Evolutionary conservation across 2,329 filamentous ascomycete species (phyloP), one percentile per base, ranked within the genome.

Genomic region (Ascochyta clinopodiicola): DNA sequence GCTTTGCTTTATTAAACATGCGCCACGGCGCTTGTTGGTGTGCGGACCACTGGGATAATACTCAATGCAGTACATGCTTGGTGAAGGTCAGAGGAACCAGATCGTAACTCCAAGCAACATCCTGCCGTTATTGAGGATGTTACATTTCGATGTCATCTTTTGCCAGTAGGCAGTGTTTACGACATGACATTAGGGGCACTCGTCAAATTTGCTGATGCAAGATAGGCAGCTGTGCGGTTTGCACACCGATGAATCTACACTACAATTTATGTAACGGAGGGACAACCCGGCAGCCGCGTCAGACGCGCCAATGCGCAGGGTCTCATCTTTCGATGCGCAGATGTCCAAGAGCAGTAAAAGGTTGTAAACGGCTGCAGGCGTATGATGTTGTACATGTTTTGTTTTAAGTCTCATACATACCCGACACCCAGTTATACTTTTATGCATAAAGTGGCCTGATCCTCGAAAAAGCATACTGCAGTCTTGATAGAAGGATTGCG

Each of bases 391-490:
- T 51, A 42, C 52, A 44, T 42, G 42, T 51, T 37, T 42, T 40
- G 1, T 42, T 24, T 27, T 31, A n/a, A 38, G 21, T 46, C 22
- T 27, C 15, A 35, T 48, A 21, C 21, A 19, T 22, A 38, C 42
- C 36, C 15, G 3, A 39, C 15, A 13, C 31, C 12, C 46, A 37
- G 52, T 51, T 36, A 34, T 36, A 47, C 46, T 15, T 38, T 21
- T 24, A 38, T 37, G 46, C 37, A 34, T 2, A 31, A n/a, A 45
- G 45, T 56, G 46, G 46, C 12, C 52, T 51, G 52, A 56, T 56
- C 7, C 25, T 47, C 17, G 46, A 12, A 46, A 51, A 46, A 43
- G 35, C 46, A 56, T 27, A 13, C 46, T 19, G 31, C 29, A 50
- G 31, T 35, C 47, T 38, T 38, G 5, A 56, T 43, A 8, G 22